Percentiles rank a stretch among this genome's conserved stretches.
These are phyloP conservation scores for Ceratobasidium sp. DNA, from an alignment of 1,284 basidiomycete species.

Conservation along the genomic window DNA sequence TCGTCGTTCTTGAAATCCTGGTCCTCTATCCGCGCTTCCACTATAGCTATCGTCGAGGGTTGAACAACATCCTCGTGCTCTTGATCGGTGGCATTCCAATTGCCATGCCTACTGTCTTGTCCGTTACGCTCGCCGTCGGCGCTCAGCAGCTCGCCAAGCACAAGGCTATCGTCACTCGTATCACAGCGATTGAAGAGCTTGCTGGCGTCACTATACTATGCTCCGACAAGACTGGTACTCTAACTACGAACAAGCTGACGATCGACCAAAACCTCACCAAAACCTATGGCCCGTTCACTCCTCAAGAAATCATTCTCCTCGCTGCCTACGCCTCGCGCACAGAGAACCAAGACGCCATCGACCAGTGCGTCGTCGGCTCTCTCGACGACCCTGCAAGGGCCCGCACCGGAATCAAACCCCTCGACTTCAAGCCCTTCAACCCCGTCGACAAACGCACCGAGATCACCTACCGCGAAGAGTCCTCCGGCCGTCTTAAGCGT, in stretches of 20 bases:
- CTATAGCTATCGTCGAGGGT: constrained; percentile 90
- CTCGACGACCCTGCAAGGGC: constrained; percentile 78
- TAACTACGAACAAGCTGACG: constrained; percentile 98
- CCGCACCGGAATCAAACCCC: constrained; percentile 90
- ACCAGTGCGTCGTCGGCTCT: constrained; percentile 83
- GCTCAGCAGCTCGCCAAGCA: constrained; percentile 97
- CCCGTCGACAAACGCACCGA: constrained; percentile 98
- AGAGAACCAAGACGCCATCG: constrained; percentile 98
- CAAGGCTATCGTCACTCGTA: constrained; percentile 97
- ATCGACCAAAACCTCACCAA: constrained; percentile 93
- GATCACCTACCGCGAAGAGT: constrained; percentile 94
- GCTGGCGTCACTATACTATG: constrained; percentile 96
- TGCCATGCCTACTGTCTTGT: constrained; percentile 96
- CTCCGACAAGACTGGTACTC: constrained; percentile 96
- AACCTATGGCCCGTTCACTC: constrained; percentile 87
- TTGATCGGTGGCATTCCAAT: constrained; percentile 98
- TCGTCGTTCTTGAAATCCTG: constrained; percentile 90
- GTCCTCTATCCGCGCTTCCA: constrained; percentile 88
- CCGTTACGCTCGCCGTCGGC: constrained; percentile 95
- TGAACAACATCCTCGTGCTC: constrained; percentile 96
- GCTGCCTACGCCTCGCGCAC: constrained; percentile 95
- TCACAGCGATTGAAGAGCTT: constrained; percentile 96
- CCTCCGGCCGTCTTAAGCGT: constrained; percentile 93
- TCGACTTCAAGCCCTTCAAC: constrained; percentile 99
- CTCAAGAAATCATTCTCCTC: constrained; percentile 90